Percentiles rank a stretch among this genome's conserved stretches.
Conservation (phyloP, 2,329 filamentous ascomycete species). For the Fusarium veterinarium region DNA sequence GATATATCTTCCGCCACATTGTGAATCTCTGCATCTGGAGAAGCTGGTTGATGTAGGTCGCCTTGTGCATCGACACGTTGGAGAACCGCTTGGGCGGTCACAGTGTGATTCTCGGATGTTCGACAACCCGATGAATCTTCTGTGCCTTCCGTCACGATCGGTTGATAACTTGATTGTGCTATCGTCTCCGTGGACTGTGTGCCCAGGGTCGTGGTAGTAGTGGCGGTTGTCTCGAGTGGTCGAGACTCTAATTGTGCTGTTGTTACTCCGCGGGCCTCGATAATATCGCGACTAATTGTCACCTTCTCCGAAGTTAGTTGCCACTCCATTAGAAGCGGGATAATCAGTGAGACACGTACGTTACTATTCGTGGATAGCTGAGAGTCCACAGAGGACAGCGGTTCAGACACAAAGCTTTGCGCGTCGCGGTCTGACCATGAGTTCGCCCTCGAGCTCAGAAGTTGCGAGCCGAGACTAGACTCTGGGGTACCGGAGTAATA, state of each 20-base stretch:
- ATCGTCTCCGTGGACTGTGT: background rate
- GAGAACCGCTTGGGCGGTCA: background rate
- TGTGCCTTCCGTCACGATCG: background rate
- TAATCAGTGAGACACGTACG: constrained; percentile 25
- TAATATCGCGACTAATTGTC: constrained; percentile 15
- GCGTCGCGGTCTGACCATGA: background rate
- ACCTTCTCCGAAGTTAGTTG: constrained; percentile 44
- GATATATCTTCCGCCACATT: constrained; percentile 19
- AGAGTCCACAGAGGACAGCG: constrained; percentile 1
- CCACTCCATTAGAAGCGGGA: background rate
- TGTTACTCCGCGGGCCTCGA: constrained; percentile 2
- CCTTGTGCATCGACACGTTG: constrained; percentile 6
- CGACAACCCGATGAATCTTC: background rate
- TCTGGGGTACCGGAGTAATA: constrained; percentile 9
- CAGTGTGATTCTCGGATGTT: background rate
- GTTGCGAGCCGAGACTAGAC: constrained; percentile 11
- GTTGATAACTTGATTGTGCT: background rate
- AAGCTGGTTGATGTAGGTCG: constrained; percentile 3
- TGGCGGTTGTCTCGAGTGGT: constrained; percentile 1
- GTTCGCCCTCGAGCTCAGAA: background rate
- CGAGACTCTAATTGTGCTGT: constrained; percentile 4
- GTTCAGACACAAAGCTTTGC: background rate
- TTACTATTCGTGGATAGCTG: constrained; percentile 16
- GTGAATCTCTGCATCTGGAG: constrained; percentile 22
- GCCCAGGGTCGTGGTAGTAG: background rate